Base-by-base conservation (phyloP, 352 stramenopile genomes). In the Phytophthora fragariae region DNA sequence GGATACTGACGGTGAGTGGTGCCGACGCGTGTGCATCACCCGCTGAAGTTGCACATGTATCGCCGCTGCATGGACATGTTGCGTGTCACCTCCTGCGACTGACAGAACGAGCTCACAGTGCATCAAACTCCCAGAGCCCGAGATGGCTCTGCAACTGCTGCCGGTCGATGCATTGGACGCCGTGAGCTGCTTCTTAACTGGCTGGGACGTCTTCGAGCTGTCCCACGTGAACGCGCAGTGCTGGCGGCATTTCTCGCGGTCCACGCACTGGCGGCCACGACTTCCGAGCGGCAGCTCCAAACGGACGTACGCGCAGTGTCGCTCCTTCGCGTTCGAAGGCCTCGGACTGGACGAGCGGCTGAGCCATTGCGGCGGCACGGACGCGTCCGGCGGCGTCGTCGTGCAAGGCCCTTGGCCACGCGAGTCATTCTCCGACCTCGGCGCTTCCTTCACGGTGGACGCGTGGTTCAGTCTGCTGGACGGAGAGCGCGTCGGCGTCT, bases 401-500 rank as follows among this genome's bases (percentile, higher is more conserved):
- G 49, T 71, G 8, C 39, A 70, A 19, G 12, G 52, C 50, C 19
- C 35, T 17, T 14, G 50, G 33, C 56, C 65, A 14, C 29, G 33
- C 61, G 33, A 70, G 1, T 11, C 29, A 12, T 53, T 70, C 44
- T 59, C 41, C 3, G 44, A 62, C 3, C 21, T 24, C 5, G 39
- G 14, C 1, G 66, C 49, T 2, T 60, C 57, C 5, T 76, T 71
- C 33, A 12, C 62, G 35, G 15, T 72, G 29, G 46, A 73, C 31
- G 46, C 58, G 27, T 53, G 52, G 47, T 63, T 62, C n/a, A 57
- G 65, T 67, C 49, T 72, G 27, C 49, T 72, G 21, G 65, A 67
- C 62, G 57, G 65, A 61, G 57, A 72, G 14, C 17, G 15, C 7
- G n/a, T 58, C 15, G 65, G 65, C 8, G 49, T 67, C 14, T 64